phyloP scores from a whole-genome alignment of 1,284 basidiomycete genomes.

The Ustilago trichophora region DNA sequence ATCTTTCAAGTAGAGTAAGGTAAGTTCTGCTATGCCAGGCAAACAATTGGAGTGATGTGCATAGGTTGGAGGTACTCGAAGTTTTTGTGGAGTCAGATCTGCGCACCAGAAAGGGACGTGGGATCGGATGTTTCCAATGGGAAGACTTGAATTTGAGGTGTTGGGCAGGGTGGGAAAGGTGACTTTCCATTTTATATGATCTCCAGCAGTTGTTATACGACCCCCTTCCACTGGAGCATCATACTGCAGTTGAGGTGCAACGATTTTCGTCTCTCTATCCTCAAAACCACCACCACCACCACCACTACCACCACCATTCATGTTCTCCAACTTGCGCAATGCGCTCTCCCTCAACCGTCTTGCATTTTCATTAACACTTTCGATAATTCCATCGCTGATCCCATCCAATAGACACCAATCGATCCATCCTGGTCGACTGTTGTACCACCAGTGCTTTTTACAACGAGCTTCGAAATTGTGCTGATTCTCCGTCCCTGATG shows the following conservation, averaged over 20 bases:
- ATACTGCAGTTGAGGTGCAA: constrained; percentile 29
- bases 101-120: constrained; percentile 52
- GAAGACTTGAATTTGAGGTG: background rate
- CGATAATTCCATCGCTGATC: constrained; percentile 23
- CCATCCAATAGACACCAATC: constrained; percentile 50
- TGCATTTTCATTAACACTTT: constrained; percentile 41
- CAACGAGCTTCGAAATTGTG: constrained; percentile 30
- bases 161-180: constrained; percentile 39
- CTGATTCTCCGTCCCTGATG: constrained; percentile 18
- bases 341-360: constrained; percentile 19
- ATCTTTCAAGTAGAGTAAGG: constrained; percentile 36
- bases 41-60: constrained; percentile 41
- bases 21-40: constrained; percentile 42
- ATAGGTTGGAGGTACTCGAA: constrained; percentile 26
- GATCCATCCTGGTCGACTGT: constrained; percentile 47
- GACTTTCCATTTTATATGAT: constrained; percentile 48
- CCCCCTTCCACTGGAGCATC: constrained; percentile 27
- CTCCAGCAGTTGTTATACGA: constrained; percentile 30
- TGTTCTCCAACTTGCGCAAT: constrained; percentile 3
- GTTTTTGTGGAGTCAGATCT: constrained; percentile 41
- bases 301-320: too few species aligned
- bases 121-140: constrained; percentile 17
- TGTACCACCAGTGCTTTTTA: constrained; percentile 50
- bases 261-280: background rate
- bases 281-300: too few species aligned